Conservation (phyloP, 306 rosid genomes). For the Vigna unguiculata region DNA sequence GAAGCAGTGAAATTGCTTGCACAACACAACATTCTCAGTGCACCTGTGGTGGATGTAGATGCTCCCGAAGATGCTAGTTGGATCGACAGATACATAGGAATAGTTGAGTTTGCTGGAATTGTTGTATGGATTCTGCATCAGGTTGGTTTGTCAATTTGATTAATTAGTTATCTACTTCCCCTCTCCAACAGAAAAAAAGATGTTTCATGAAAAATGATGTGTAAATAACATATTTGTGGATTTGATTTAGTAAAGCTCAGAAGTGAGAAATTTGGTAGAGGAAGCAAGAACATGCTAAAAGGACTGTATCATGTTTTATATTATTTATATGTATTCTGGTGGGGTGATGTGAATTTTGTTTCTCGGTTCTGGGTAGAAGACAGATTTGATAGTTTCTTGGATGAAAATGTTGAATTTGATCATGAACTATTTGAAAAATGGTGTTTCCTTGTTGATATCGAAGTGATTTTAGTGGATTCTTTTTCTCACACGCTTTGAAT, state of each 20-base stretch:
- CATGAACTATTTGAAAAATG: constrained; percentile 4
- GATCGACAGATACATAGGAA: constrained; percentile 91
- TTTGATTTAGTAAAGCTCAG: neutral
- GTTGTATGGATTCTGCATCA: constrained; percentile 89
- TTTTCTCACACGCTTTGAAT: constrained; percentile 36
- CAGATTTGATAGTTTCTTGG: neutral
- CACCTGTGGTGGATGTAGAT: constrained; percentile 89
- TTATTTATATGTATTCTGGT: neutral
- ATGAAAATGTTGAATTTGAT: constrained; percentile 19
- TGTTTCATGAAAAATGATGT: neutral
- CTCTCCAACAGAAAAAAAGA: neutral
- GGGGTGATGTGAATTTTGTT: constrained; percentile 1
- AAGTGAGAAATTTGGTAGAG: neutral
- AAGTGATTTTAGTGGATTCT: constrained; percentile 13
- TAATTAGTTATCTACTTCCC: neutral
- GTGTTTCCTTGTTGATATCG: neutral
- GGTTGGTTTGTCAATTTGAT: constrained; percentile 55
- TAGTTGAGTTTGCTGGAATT: constrained; percentile 94
- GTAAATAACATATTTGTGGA: neutral
- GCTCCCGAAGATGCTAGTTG: constrained; percentile 88
- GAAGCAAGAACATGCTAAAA: constrained; percentile 3
- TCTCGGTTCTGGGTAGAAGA: neutral
- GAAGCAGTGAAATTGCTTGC: constrained; percentile 81
- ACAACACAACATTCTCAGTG: constrained; percentile 72
- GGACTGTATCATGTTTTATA: neutral